Evolutionary conservation across 2,329 filamentous ascomycete species (phyloP).

Genomic region (Lithohypha guttulata): DNA sequence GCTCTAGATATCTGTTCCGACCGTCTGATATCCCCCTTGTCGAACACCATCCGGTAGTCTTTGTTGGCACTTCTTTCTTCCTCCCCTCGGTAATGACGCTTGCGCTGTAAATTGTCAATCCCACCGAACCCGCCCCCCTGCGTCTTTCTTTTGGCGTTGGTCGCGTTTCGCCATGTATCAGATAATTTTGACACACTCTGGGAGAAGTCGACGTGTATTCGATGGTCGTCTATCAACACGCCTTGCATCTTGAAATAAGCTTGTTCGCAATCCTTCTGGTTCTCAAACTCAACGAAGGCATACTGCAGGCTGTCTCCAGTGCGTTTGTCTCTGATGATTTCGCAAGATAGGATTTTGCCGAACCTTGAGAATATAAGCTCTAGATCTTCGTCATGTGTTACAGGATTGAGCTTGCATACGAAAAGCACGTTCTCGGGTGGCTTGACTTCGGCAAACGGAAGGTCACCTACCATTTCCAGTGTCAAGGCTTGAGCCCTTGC

Average conservation of each 20-base stretch:
- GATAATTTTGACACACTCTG: conserved; percentile 83
- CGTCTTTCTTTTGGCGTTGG: conserved; percentile 65
- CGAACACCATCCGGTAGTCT: conserved; percentile 71
- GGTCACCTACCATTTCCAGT: conserved; percentile 92
- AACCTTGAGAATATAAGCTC: conserved; percentile 96
- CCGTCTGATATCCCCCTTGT: conserved; percentile 36
- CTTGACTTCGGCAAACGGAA: conserved; percentile 94
- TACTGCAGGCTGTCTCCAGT: conserved; percentile 95
- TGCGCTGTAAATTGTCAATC: conserved; percentile 76
- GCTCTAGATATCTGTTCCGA: conserved; percentile 15
- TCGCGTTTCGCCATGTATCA: conserved; percentile 76
- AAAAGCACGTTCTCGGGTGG: conserved; percentile 96
- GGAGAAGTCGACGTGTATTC: conserved; percentile 97
- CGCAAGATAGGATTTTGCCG: conserved; percentile 86
- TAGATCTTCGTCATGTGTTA: conserved; percentile 87
- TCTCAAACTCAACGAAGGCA: conserved; percentile 92
- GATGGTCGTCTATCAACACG: conserved; percentile 89
- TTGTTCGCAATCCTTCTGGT: conserved; percentile 83
- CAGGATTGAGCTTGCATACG: conserved; percentile 95
- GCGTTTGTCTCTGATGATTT: conserved; percentile 87
- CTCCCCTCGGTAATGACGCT: conserved; percentile 74
- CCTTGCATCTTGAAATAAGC: conserved; percentile 99
- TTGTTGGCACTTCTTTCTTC: conserved; percentile 39
- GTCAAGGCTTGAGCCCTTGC: conserved; percentile 89
- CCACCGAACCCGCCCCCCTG: conserved; percentile 77